Percentiles rank a stretch among this genome's conserved stretches.
Conservation (phyloP, 495 filamentous ascomycete genomes). For the Penicillium soppii region DNA sequence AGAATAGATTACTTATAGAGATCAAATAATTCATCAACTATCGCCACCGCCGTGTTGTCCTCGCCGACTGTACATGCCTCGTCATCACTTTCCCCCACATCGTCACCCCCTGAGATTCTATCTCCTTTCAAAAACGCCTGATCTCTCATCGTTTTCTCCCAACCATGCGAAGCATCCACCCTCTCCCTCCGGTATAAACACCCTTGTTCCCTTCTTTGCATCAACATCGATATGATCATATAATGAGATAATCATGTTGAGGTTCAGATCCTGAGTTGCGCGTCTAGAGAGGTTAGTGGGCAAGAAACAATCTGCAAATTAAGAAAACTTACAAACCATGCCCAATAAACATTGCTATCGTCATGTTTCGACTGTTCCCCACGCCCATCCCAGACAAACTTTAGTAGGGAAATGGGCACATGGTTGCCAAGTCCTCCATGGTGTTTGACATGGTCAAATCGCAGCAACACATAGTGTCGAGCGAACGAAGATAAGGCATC, state of each 20-base stretch:
- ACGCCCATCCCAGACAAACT: constrained; percentile 36
- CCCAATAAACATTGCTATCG: constrained; percentile 35
- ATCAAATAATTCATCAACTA: too few species aligned
- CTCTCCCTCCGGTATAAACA: too few species aligned
- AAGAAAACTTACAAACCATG: constrained; percentile 33
- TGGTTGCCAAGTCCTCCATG: constrained; percentile 33
- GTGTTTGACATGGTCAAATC: constrained; percentile 28
- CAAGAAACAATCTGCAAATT: background rate
- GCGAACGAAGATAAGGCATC: constrained; percentile 33
- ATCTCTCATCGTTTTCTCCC: too few species aligned
- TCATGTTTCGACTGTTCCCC: constrained; percentile 24
- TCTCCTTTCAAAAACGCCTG: too few species aligned
- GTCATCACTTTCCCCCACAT: too few species aligned
- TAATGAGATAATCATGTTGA: constrained; percentile 30
- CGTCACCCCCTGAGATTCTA: too few species aligned
- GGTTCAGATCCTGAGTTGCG: constrained; percentile 9
- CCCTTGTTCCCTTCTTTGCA: too few species aligned
- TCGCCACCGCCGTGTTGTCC: too few species aligned
- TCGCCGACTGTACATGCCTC: too few species aligned
- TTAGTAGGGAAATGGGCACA: constrained; percentile 24
- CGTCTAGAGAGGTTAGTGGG: constrained; percentile 17
- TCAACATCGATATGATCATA: constrained; percentile 12
- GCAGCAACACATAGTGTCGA: constrained; percentile 33
- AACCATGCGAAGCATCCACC: too few species aligned
- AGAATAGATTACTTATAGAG: too few species aligned